These are phyloP conservation scores for Globisporangium iwayamae DNA, from an alignment of 352 stramenopile species.

Conservation along the genomic window DNA sequence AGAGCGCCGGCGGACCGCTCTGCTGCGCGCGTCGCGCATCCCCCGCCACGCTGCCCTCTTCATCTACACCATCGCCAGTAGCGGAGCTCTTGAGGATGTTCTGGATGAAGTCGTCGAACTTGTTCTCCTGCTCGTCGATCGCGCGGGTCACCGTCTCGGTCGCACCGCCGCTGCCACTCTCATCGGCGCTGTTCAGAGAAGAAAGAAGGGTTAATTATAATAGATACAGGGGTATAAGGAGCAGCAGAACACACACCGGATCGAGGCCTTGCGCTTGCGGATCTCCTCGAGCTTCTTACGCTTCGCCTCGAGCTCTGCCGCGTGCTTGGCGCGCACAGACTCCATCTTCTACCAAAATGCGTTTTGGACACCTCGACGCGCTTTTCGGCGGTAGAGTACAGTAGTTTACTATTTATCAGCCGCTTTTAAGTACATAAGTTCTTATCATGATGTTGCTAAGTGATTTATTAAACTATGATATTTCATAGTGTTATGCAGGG, in stretches of 20 bases:
- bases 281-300: conserved; percentile 90
- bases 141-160: conserved; percentile 50
- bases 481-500: background rate
- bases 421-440: background rate
- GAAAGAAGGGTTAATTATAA: background rate
- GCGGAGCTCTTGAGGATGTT: conserved; percentile 72
- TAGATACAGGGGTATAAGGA: background rate
- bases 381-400: conserved; percentile 4
- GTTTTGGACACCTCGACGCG: conserved; percentile 2
- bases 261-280: conserved; percentile 74
- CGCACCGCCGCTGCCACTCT: conserved; percentile 21
- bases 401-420: background rate
- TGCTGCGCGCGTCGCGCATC: conserved; percentile 1
- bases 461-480: no score
- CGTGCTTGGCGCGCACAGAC: conserved; percentile 78
- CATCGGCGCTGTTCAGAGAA: conserved; percentile 31
- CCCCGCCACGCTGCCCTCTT: conserved; percentile 11
- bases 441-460: background rate
- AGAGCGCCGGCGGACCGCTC: conserved; percentile 29
- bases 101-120: conserved; percentile 85
- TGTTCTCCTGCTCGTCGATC: conserved; percentile 67
- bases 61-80: conserved; percentile 9
- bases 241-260: conserved; percentile 32
- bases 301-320: conserved; percentile 84
- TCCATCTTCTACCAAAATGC: conserved; percentile 30